Evolutionary conservation across 225 moss, liverwort and hornwort species (phyloP).

Genomic region (Pseudoscleropodium purum): DNA sequence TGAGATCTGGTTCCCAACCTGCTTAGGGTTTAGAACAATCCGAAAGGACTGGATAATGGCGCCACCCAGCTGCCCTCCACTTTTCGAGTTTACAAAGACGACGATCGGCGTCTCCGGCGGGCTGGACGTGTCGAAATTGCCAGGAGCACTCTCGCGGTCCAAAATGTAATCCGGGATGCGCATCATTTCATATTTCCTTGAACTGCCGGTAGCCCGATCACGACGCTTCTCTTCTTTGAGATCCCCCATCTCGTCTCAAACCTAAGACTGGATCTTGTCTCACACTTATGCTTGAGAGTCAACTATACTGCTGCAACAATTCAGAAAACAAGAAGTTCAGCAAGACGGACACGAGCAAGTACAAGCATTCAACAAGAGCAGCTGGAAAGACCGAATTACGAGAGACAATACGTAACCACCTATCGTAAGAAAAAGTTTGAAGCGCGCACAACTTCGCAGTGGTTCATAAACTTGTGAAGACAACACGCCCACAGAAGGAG

Average conservation of each 20-base stretch:
- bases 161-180: constrained; percentile 39
- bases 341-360: neutral
- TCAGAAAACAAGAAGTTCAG: neutral
- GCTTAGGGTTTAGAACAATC: constrained; percentile 52
- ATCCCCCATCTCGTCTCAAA: constrained; percentile 18
- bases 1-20: constrained; percentile 27
- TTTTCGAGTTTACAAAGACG: constrained; percentile 80
- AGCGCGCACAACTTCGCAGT: neutral
- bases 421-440: neutral
- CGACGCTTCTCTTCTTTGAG: neutral
- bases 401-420: neutral
- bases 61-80: constrained; percentile 78
- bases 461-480: neutral
- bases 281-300: neutral
- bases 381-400: neutral
- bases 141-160: neutral
- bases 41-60: constrained; percentile 55
- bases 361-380: neutral
- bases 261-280: neutral
- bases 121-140: neutral
- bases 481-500: neutral
- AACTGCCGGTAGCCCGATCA: neutral
- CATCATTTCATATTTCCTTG: constrained; percentile 11
- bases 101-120: constrained; percentile 40
- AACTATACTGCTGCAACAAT: neutral